Conservation (phyloP, 2,329 filamentous ascomycete genomes). For the Trichoderma breve region DNA sequence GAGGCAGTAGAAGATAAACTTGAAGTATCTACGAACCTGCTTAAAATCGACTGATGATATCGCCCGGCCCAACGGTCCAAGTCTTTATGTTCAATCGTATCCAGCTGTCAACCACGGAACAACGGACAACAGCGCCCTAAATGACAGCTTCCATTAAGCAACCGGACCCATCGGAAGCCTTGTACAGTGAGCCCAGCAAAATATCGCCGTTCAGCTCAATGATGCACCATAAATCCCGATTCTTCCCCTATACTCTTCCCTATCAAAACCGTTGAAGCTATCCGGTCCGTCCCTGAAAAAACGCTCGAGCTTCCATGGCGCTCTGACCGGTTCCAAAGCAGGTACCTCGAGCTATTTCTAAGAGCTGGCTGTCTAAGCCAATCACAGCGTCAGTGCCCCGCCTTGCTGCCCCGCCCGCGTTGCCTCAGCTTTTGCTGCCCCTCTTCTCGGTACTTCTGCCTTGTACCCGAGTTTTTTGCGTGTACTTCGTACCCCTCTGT, state of each 20-base stretch:
- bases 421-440: not conserved
- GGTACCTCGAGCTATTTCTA: not conserved
- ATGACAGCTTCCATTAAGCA: not conserved
- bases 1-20: not conserved
- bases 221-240: not conserved
- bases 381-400: not conserved
- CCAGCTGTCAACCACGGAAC: not conserved
- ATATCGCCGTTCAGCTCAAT: not conserved
- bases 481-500: not conserved
- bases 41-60: not conserved
- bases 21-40: not conserved
- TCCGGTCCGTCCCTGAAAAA: not conserved
- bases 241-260: not conserved
- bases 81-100: not conserved
- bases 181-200: not conserved
- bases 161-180: not conserved
- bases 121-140: too few species aligned
- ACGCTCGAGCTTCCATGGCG: not conserved
- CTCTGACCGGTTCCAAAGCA: not conserved
- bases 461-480: not conserved
- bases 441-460: slow-evolving; percentile 18
- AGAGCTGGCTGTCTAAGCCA: not conserved
- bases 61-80: too few species aligned
- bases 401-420: not conserved
- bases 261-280: not conserved